Percentiles rank a stretch among this genome's conserved stretches.
These are phyloP conservation scores for Omphalotus guepiniiformis DNA, from an alignment of 768 basidiomycete genomes.

Conservation along the genomic window DNA sequence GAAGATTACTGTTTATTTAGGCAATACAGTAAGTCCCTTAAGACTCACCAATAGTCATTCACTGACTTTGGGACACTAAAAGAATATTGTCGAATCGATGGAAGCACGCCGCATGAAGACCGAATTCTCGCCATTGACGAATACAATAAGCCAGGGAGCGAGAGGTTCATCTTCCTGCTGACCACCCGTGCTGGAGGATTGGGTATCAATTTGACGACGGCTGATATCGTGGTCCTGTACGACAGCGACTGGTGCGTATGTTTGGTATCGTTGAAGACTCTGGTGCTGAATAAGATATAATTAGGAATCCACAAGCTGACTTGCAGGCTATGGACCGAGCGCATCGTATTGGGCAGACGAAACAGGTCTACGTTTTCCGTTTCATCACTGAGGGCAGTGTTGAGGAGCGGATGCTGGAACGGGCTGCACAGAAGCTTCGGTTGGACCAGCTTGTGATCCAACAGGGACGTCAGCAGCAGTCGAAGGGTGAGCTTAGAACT, in stretches of 20 bases:
- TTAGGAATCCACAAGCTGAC: conserved; percentile 97
- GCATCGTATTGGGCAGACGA: conserved; percentile 94
- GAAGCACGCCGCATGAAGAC: conserved; percentile 93
- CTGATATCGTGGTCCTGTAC: conserved; percentile 93
- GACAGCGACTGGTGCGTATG: conserved; percentile 86
- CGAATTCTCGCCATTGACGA: conserved; percentile 96
- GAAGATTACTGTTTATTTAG: conserved; percentile 97
- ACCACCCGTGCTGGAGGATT: conserved; percentile 96
- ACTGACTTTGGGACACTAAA: not conserved
- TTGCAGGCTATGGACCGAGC: conserved; percentile 98
- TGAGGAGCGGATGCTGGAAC: conserved; percentile 91
- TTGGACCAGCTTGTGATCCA: conserved; percentile 97
- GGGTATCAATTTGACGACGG: conserved; percentile 93
- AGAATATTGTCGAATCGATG: conserved; percentile 98
- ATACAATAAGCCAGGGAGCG: conserved; percentile 90
- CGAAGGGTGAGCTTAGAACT: conserved; percentile 55
- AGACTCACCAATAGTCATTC: not conserved
- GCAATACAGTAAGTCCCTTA: conserved; percentile 68
- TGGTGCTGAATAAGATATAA: conserved; percentile 2
- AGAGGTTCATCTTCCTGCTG: conserved; percentile 94
- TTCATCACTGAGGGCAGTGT: conserved; percentile 96
- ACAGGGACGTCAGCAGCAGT: conserved; percentile 80
- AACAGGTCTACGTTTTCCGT: conserved; percentile 96
- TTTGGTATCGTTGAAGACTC: not conserved
- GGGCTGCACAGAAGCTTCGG: conserved; percentile 92